phyloP scores from a whole-genome alignment of 1,284 basidiomycete genomes.

The Meira miltonrushii region DNA sequence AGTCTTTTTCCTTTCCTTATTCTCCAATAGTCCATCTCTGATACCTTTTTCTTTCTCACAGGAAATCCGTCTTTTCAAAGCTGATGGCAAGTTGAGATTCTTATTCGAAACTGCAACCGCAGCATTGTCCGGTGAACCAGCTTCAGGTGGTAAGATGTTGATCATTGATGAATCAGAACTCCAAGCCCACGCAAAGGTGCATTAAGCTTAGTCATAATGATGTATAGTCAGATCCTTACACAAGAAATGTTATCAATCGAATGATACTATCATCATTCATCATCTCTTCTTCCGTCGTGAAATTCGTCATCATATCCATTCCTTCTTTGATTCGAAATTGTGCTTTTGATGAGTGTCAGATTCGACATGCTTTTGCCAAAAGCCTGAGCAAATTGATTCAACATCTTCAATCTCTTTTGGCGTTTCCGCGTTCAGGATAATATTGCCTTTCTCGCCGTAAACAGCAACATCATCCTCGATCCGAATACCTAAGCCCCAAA shows the following conservation, averaged over 20 bases:
- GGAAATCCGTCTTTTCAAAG: conserved; percentile 56
- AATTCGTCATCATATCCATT: not conserved
- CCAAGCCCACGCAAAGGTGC: conserved; percentile 47
- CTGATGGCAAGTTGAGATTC: conserved; percentile 27
- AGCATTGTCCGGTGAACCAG: conserved; percentile 60
- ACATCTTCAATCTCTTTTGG: conserved; percentile 49
- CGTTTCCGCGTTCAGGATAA: conserved; percentile 36
- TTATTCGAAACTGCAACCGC: conserved; percentile 58
- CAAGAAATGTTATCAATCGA: no score
- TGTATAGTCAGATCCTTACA: no score
- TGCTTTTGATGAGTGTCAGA: not conserved
- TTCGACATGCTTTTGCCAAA: conserved; percentile 7
- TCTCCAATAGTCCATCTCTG: not conserved
- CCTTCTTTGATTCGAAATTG: not conserved
- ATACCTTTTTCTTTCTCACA: not conserved
- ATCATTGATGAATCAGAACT: conserved; percentile 65
- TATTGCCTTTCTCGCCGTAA: conserved; percentile 17
- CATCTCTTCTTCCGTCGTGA: no score
- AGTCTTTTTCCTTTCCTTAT: not conserved
- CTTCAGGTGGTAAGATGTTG: conserved; percentile 63
- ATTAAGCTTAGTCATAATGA: not conserved
- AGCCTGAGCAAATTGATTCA: conserved; percentile 34
- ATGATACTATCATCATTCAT: no score
- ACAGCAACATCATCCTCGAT: conserved; percentile 51
- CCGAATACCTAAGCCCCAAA: conserved; percentile 47